Percentiles rank a stretch among this genome's conserved stretches.
These are phyloP conservation scores for Tribonema minus DNA, from an alignment of 108 stramenopile genomes.

Conservation along the genomic window DNA sequence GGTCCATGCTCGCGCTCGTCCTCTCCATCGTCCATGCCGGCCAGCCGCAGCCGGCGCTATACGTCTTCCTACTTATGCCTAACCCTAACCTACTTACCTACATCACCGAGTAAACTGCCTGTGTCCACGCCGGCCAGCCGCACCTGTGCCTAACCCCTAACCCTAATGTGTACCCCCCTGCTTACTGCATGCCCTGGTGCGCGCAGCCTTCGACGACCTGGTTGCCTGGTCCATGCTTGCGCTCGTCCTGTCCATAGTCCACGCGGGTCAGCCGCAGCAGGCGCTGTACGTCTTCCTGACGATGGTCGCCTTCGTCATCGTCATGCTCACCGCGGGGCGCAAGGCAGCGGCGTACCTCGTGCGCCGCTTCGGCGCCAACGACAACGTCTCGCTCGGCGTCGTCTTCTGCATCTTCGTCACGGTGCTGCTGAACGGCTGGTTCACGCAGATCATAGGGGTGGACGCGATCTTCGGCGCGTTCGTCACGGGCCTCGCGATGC, in stretches of 20 bases:
- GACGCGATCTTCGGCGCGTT: conserved; percentile 51
- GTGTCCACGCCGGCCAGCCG: no score
- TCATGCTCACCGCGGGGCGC: conserved; percentile 12
- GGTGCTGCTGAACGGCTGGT: conserved; percentile 6
- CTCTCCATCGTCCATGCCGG: conserved; percentile 40
- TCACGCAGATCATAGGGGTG: conserved; percentile 25
- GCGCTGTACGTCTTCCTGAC: conserved; percentile 40
- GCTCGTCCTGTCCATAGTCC: conserved; percentile 35
- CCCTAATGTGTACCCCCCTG: no score
- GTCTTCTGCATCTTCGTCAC: conserved; percentile 27
- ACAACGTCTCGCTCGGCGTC: conserved; percentile 12
- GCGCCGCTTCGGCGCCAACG: conserved; percentile 12
- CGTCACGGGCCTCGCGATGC: conserved; percentile 41
- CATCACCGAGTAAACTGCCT: no score
- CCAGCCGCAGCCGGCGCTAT: conserved; percentile 15
- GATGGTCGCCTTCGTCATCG: conserved; percentile 3
- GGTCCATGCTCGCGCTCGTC: conserved; percentile 39
- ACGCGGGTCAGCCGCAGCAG: conserved; percentile 23
- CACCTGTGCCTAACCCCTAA: no score
- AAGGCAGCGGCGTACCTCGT: no score
- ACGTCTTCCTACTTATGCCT: conserved; percentile 36
- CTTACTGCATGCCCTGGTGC: no score
- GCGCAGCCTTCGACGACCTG: conserved; percentile 43
- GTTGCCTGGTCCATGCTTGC: conserved; percentile 41
- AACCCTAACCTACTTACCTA: no score